These are phyloP conservation scores for Hemileia vastatrix DNA, from an alignment of 1,284 basidiomycete species.

Conservation along the genomic window DNA sequence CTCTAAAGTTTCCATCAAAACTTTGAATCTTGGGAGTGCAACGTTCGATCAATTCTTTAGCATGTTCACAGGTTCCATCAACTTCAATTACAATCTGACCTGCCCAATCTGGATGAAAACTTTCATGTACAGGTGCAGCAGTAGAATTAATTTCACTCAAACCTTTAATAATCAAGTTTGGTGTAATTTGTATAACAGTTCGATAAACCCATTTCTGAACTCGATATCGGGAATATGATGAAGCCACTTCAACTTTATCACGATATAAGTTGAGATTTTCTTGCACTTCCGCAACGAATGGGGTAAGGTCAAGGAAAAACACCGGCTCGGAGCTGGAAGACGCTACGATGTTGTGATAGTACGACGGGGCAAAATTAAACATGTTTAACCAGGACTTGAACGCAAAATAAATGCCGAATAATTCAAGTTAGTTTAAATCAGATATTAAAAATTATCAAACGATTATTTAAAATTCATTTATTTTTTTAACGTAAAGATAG, in stretches of 20 bases:
- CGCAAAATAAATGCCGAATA: neutral
- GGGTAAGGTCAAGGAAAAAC: constrained; percentile 4
- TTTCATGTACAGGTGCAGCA: constrained; percentile 25
- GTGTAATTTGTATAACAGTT: constrained; percentile 29
- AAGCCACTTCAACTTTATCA: constrained; percentile 39
- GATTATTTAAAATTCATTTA: neutral
- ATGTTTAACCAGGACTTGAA: constrained; percentile 39
- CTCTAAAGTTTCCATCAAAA: neutral
- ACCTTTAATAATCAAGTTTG: constrained; percentile 23
- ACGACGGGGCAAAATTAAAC: constrained; percentile 40
- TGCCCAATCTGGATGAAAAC: constrained; percentile 31
- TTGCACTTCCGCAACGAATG: constrained; percentile 32
- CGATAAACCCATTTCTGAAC: constrained; percentile 46
- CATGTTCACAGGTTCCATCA: constrained; percentile 36
- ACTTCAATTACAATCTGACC: constrained; percentile 32
- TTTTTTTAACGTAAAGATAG: neutral
- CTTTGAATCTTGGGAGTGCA: neutral
- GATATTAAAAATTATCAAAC: neutral
- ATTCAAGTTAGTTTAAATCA: neutral
- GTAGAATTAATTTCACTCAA: constrained; percentile 11
- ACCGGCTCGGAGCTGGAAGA: constrained; percentile 25
- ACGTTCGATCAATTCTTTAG: constrained; percentile 24
- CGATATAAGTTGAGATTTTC: constrained; percentile 41
- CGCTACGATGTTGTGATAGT: constrained; percentile 45
- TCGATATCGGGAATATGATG: constrained; percentile 31